Percentiles rank a stretch among this genome's conserved stretches.
These are phyloP conservation scores for Draba incana DNA, from an alignment of 345 rosid genomes.

Conservation along the genomic window DNA sequence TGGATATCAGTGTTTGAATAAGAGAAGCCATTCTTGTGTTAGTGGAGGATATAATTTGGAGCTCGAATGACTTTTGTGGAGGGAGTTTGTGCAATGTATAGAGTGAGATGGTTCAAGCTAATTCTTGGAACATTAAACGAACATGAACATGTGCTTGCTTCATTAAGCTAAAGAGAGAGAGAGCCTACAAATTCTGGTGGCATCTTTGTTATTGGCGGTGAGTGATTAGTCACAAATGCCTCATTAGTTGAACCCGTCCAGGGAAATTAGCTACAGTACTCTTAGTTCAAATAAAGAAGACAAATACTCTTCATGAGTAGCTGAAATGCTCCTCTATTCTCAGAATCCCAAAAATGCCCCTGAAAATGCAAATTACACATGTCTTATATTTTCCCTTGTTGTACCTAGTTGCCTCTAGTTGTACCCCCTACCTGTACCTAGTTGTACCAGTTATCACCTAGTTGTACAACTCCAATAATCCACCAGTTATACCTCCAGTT, in stretches of 20 bases:
- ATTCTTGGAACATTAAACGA: constrained; percentile 32
- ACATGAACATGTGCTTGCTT: constrained; percentile 17
- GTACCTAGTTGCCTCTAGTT: too few species aligned
- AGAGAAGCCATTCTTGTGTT: constrained; percentile 17
- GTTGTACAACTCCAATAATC: too few species aligned
- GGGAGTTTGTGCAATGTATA: constrained; percentile 1
- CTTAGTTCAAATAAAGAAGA: too few species aligned
- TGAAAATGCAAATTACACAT: too few species aligned
- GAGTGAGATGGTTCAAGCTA: constrained; percentile 29
- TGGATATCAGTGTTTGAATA: background rate
- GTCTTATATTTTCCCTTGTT: too few species aligned
- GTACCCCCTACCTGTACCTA: too few species aligned
- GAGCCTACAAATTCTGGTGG: constrained; percentile 31
- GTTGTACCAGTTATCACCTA: too few species aligned
- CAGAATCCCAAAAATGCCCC: too few species aligned
- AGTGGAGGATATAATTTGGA: constrained; percentile 6
- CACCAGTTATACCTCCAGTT: too few species aligned
- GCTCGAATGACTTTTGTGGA: constrained; percentile 24
- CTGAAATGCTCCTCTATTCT: too few species aligned
- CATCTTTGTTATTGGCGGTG: constrained; percentile 29
- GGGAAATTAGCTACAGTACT: too few species aligned
- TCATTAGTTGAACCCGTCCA: background rate
- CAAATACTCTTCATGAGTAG: too few species aligned
- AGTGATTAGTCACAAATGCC: constrained; percentile 17
- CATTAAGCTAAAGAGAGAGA: constrained; percentile 9